Evolutionary conservation across 2,329 filamentous ascomycete species (phyloP).

Genomic region (Cladosporium phlei): DNA sequence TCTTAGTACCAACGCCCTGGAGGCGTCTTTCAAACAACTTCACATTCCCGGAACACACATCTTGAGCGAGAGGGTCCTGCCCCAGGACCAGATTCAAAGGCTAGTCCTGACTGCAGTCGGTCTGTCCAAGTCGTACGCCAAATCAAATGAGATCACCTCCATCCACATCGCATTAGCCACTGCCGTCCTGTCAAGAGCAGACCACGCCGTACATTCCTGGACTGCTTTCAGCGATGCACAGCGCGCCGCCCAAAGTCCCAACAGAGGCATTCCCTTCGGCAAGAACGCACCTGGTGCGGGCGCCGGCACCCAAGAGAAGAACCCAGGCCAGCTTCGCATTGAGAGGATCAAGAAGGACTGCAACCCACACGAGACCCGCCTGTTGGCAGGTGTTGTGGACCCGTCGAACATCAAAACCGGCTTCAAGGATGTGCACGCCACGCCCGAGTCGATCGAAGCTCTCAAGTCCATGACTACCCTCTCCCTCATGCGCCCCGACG

Average conservation of each 20-base stretch:
- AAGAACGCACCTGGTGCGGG: background rate
- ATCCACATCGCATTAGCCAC: constrained; percentile 34
- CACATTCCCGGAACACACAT: constrained; percentile 31
- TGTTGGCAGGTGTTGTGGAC: constrained; percentile 77
- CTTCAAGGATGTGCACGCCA: constrained; percentile 80
- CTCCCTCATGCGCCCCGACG: constrained; percentile 80
- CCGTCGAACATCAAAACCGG: constrained; percentile 77
- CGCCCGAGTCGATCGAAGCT: constrained; percentile 76
- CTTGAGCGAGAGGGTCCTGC: constrained; percentile 52
- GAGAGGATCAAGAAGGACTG: constrained; percentile 52
- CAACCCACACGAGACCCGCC: constrained; percentile 74
- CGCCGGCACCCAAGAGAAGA: background rate
- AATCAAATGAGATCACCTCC: constrained; percentile 27
- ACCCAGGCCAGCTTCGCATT: constrained; percentile 29
- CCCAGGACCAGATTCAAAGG: constrained; percentile 58
- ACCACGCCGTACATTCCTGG: constrained; percentile 18
- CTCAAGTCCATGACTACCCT: constrained; percentile 85
- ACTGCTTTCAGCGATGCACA: constrained; percentile 6
- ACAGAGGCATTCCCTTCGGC: background rate
- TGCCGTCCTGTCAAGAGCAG: constrained; percentile 16
- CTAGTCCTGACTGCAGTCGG: constrained; percentile 52
- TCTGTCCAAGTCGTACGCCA: constrained; percentile 37
- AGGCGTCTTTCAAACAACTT: constrained; percentile 15
- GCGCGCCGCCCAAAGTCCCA: background rate
- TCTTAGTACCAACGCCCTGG: background rate